Evolutionary conservation across 164 flowering plant species (phyloP), one percentile per base, ranked within the genome.

Genomic region (Macadamia tetraphylla): DNA sequence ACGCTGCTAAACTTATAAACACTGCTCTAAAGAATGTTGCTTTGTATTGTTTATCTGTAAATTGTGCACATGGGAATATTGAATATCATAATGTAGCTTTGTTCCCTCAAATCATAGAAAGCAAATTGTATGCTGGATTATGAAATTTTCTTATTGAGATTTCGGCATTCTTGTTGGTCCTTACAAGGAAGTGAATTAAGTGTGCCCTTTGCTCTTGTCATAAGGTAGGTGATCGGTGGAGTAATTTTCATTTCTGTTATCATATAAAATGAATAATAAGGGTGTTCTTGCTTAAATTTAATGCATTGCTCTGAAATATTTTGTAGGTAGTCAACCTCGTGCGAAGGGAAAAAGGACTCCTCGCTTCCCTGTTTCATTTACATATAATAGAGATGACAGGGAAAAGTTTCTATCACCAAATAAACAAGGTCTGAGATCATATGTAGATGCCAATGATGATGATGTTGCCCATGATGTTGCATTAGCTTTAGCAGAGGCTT

Each of bases 281-380:
- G 46, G 35, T 12, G 3, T 9, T 46, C 13, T n/a, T n/a, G 60
- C 14, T 66, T 61, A 60, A 52, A 15, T 66, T 29, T 31, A 30
- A 6, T 58, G 35, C 29, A 14, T 70, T 8, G 57, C 31, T 60
- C 60, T 60, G 40, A 29, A 14, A 11, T 55, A 29, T 73, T 14
- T 49, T 72, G 63, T 71, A 94, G 97, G 93, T 74, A 81, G 69
- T 75, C 86, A 83, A 57, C 89, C 88, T 66, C 92, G 87, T 75
- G 94, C 83, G 66, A 94, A 91, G 69, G 92, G 97, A 29, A 95
- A 95, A 81, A 81, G 99, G 73, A 95, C 99, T 10, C 99, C 99
- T 48, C 89, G 99, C 11, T 69, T 89, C 73, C 96, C 98, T 64
- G 87, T 95, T 71, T 83, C 84, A 64, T 76, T 79, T 73, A 67